Conservation (phyloP, 2,329 filamentous ascomycete species). For the Verticillium alfalfae region DNA sequence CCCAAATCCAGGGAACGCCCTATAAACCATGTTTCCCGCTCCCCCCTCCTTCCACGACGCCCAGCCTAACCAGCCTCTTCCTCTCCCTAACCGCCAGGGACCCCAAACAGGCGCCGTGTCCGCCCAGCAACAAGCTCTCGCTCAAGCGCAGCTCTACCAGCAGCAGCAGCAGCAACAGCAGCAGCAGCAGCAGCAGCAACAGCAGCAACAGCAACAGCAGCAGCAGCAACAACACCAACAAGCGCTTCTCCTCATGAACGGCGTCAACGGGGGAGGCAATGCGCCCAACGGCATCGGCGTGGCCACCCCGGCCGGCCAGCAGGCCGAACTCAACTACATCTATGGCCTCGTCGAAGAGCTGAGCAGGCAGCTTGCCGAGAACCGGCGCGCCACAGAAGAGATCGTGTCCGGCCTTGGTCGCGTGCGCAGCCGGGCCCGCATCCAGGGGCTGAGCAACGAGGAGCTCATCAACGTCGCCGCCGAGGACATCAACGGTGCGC, state of each 20-base stretch:
- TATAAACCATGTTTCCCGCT: slow-evolving; percentile 1
- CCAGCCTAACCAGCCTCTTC: slow-evolving; percentile 1
- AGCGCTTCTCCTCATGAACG: slow-evolving; percentile 33
- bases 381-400: slow-evolving; percentile 55
- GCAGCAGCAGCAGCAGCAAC: slow-evolving; percentile 12
- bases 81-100: not conserved
- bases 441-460: slow-evolving; percentile 49
- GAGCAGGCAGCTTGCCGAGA: slow-evolving; percentile 57
- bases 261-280: slow-evolving; percentile 35
- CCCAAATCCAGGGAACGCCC: not conserved
- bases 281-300: slow-evolving; percentile 33
- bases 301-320: slow-evolving; percentile 61
- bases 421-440: slow-evolving; percentile 51
- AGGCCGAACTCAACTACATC: slow-evolving; percentile 63
- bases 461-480: slow-evolving; percentile 51
- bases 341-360: slow-evolving; percentile 64
- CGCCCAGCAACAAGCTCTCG: slow-evolving; percentile 11
- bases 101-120: not conserved
- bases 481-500: slow-evolving; percentile 50
- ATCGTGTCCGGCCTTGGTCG: slow-evolving; percentile 59
- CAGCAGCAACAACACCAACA: slow-evolving; percentile 14
- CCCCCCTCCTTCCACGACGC: slow-evolving; percentile 2
- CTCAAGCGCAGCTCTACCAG: slow-evolving; percentile 12
- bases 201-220: slow-evolving; percentile 13
- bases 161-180: slow-evolving; percentile 13